phyloP scores from a whole-genome alignment of 371 early-diverging fungal species.

The Mortierella sp. region DNA sequence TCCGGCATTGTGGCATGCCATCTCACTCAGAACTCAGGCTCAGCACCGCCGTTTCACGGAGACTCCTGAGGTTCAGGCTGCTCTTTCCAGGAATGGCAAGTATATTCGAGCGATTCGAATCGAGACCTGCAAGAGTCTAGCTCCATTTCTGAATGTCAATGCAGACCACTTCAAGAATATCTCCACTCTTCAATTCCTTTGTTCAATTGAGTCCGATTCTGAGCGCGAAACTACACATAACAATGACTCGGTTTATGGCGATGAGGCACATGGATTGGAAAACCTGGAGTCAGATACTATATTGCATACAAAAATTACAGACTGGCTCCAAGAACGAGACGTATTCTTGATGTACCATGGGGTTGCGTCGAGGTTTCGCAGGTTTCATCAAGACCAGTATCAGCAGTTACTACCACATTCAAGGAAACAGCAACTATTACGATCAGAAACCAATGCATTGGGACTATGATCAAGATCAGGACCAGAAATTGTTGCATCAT shows the following conservation, averaged over 20 bases:
- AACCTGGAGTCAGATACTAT: not conserved
- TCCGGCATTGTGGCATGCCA: slow-evolving; percentile 11
- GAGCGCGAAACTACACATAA: too few species aligned
- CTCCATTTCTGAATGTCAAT: slow-evolving; percentile 3
- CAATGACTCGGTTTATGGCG: not conserved
- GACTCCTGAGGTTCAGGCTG: slow-evolving; percentile 12
- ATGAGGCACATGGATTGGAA: not conserved
- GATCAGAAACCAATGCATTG: not conserved
- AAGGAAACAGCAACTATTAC: not conserved
- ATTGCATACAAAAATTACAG: not conserved
- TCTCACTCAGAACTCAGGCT: slow-evolving; percentile 8
- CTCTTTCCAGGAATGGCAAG: not conserved
- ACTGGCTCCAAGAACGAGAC: not conserved
- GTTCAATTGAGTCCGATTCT: not conserved
- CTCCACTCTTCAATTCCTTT: not conserved
- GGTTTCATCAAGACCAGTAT: too few species aligned
- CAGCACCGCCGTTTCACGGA: slow-evolving; percentile 18
- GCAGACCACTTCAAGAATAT: not conserved
- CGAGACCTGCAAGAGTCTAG: slow-evolving; percentile 19
- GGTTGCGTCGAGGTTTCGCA: too few species aligned
- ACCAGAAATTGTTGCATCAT: not conserved
- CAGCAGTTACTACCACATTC: not conserved
- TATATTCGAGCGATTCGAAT: slow-evolving; percentile 6
- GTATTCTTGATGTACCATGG: not conserved
- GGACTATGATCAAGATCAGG: not conserved